These are phyloP conservation scores for Blastocystis sp. DNA, from an alignment of 352 stramenopile species.

Conservation along the genomic window DNA sequence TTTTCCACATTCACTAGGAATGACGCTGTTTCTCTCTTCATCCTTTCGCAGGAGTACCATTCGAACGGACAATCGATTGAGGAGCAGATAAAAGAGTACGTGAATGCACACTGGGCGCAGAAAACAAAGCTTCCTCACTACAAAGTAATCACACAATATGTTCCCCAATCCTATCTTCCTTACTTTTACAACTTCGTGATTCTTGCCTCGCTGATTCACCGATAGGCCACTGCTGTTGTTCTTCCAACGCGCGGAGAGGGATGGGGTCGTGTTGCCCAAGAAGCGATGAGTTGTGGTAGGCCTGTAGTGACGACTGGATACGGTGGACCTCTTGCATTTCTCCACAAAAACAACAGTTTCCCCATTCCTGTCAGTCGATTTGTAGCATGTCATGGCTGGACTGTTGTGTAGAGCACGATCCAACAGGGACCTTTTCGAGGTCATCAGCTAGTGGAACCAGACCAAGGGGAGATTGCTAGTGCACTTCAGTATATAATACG, in stretches of 20 bases:
- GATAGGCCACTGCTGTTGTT: conserved; percentile 75
- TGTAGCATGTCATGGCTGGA: background rate
- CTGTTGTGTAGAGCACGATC: conserved; percentile 32
- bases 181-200: conserved; percentile 66
- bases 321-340: conserved; percentile 70
- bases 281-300: conserved; percentile 83
- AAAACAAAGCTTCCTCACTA: background rate
- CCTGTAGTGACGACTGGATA: conserved; percentile 83
- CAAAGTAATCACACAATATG: conserved; percentile 61
- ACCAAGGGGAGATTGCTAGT: conserved; percentile 70
- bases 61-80: conserved; percentile 43
- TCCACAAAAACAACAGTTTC: conserved; percentile 64
- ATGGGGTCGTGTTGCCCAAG: conserved; percentile 82
- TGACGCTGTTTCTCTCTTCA: conserved; percentile 71
- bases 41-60: conserved; percentile 81
- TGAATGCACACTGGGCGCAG: background rate
- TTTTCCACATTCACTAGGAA: conserved; percentile 72
- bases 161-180: conserved; percentile 70
- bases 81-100: conserved; percentile 30
- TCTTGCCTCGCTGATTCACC: conserved; percentile 70
- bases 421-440: conserved; percentile 63
- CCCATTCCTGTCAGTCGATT: conserved; percentile 59
- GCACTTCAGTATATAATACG: conserved; percentile 69
- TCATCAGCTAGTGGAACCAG: conserved; percentile 76
- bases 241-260: conserved; percentile 82